Percentiles rank a stretch among this genome's conserved stretches.
phyloP scores from a whole-genome alignment of 805 yeast genomes.

The Candida golubevii region DNA sequence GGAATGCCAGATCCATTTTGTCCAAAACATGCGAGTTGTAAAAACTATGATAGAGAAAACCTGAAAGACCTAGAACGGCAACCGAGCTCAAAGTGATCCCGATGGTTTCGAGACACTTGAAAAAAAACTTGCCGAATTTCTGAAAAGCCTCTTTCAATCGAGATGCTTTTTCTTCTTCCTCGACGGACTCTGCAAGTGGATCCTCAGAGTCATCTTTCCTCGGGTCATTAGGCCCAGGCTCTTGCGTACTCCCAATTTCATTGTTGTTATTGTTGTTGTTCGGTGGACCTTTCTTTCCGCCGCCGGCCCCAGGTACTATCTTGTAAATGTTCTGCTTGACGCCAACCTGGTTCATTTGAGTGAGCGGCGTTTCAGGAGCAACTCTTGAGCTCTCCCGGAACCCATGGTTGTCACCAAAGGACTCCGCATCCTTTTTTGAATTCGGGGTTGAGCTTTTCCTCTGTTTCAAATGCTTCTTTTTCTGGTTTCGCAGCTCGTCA shows the following conservation, averaged over 20 bases:
- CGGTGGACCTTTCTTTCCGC: slow-evolving; percentile 1
- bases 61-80: slow-evolving; percentile 65
- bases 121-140: slow-evolving; percentile 21
- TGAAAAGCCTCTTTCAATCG: slow-evolving; percentile 19
- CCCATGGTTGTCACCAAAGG: neutral
- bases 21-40: slow-evolving; percentile 56
- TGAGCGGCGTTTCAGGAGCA: neutral
- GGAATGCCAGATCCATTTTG: slow-evolving; percentile 65
- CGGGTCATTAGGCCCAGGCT: neutral
- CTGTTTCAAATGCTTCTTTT: slow-evolving; percentile 23
- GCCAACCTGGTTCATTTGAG: slow-evolving; percentile 4
- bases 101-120: slow-evolving; percentile 59
- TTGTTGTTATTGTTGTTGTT: slow-evolving; percentile 2
- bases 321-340: neutral
- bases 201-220: neutral
- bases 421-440: neutral
- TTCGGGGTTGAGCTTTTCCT: slow-evolving; percentile 16
- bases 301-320: neutral
- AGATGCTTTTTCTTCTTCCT: slow-evolving; percentile 14
- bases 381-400: neutral
- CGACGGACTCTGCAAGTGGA: slow-evolving; percentile 6
- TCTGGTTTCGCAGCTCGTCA: slow-evolving; percentile 25
- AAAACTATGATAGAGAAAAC: slow-evolving; percentile 61
- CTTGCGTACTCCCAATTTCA: slow-evolving; percentile 13
- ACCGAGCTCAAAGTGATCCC: slow-evolving; percentile 69